Conservation (phyloP, 805 yeast species). For the Wickerhamomyces kurtzmanii region DNA sequence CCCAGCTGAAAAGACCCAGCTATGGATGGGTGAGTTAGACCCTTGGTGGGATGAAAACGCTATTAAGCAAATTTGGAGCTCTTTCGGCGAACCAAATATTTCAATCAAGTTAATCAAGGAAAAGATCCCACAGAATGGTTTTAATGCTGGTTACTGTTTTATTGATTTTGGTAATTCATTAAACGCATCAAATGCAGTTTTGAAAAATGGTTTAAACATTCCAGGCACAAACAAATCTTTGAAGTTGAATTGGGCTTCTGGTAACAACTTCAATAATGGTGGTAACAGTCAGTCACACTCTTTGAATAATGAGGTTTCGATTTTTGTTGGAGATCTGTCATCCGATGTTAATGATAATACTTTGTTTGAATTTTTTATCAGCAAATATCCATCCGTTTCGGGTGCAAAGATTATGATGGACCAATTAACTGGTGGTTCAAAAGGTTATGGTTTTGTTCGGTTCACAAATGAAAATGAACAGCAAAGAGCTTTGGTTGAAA, state of each 20-base stretch:
- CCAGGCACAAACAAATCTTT: constrained; percentile 52
- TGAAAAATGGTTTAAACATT: constrained; percentile 57
- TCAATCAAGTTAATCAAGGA: constrained; percentile 68
- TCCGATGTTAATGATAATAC: constrained; percentile 62
- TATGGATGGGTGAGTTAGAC: constrained; percentile 92
- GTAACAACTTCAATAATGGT: constrained; percentile 20
- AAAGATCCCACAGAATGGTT: constrained; percentile 24
- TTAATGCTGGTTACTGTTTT: constrained; percentile 73
- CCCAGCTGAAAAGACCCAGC: no score
- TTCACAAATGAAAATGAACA: constrained; percentile 58
- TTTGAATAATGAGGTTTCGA: constrained; percentile 39
- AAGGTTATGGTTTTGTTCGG: constrained; percentile 88
- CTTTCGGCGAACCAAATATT: constrained; percentile 49
- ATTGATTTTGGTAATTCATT: constrained; percentile 57
- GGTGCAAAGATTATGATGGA: constrained; percentile 77
- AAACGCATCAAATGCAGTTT: constrained; percentile 56
- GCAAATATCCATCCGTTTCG: constrained; percentile 61
- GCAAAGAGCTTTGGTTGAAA: constrained; percentile 62
- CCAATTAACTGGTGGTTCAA: constrained; percentile 54
- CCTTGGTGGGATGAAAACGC: constrained; percentile 71
- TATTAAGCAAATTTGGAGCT: constrained; percentile 60
- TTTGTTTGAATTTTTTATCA: constrained; percentile 55
- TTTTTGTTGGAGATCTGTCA: constrained; percentile 82
- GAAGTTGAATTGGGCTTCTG: constrained; percentile 75
- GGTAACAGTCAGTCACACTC: constrained; percentile 12